phyloP scores from a whole-genome alignment of 352 stramenopile species.

The Globisporangium mamillatum region DNA sequence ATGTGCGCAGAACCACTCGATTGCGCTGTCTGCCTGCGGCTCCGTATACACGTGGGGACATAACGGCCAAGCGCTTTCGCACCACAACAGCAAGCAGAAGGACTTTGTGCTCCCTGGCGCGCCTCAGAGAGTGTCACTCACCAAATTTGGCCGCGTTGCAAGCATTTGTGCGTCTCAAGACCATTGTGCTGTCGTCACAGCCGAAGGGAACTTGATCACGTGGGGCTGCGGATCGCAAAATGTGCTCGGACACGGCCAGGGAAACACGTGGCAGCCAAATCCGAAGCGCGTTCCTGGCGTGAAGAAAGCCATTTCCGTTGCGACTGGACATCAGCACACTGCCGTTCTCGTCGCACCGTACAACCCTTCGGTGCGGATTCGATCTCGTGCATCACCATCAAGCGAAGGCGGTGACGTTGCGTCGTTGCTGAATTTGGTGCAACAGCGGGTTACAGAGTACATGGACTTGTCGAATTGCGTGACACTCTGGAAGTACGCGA shows the following conservation, averaged over 20 bases:
- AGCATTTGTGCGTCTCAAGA: constrained; percentile 74
- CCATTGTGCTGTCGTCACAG: constrained; percentile 72
- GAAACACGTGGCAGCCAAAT: constrained; percentile 73
- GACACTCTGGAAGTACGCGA: constrained; percentile 58
- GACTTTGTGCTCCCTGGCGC: constrained; percentile 30
- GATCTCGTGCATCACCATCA: neutral
- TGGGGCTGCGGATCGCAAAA: constrained; percentile 73
- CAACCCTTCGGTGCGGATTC: constrained; percentile 13
- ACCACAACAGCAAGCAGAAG: constrained; percentile 22
- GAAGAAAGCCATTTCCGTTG: constrained; percentile 69
- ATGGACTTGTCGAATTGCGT: constrained; percentile 62
- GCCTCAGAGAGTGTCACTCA: constrained; percentile 44
- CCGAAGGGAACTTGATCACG: constrained; percentile 62
- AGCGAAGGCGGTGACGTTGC: neutral
- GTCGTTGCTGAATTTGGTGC: constrained; percentile 39
- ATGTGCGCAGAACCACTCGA: constrained; percentile 78
- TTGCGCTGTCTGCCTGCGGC: constrained; percentile 58
- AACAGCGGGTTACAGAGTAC: constrained; percentile 45
- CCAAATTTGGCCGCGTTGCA: constrained; percentile 38
- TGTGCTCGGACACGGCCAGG: constrained; percentile 63
- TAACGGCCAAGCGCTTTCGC: constrained; percentile 62
- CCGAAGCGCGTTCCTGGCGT: constrained; percentile 74
- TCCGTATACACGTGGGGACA: constrained; percentile 78
- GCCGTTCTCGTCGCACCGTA: constrained; percentile 59
- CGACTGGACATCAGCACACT: constrained; percentile 72